Base-by-base conservation (phyloP, 495 filamentous ascomycete genomes). In the Glarea lozoyensis region DNA sequence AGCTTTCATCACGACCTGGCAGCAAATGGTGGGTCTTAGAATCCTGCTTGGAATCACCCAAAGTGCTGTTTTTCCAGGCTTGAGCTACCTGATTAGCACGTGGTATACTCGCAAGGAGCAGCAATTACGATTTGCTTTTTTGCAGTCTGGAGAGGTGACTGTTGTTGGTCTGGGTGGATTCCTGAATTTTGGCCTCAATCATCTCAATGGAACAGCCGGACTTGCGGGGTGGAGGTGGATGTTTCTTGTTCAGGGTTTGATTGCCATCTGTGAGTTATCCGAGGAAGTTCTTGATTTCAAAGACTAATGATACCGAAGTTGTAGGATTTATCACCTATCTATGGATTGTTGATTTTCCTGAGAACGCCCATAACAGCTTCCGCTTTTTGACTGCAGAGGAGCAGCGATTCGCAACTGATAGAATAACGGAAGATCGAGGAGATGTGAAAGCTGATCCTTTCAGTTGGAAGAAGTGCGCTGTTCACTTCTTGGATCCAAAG, bases 341-440 rank as follows among this genome's bases (percentile, higher is more conserved):
- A 64, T 87, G 81, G 81, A 86, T 88, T 57, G 68, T 88, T 19
- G 84, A 87, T 50, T 90, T 90, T 48, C 84, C 84, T 0, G 83
- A 88, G 40, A 73, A 79, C 6, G 67, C 78, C 0, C 66, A 73
- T 36, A 59, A 59, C 2, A 81, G 76, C 57, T 79, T 81, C 49
- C 61, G 45, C 27, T 88, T 88, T 53, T 65, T 88, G 18, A 72
- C 72, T 7, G 45, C 69, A 2, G 61, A 66, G 13, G 83, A 86
- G 56, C 69, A 71, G 4, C 58, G 63, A 10, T 45, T 84, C 4
- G 74, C 79, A 5, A 57, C 75, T 2, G 64, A 62, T 12, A 64
- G 79, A 15, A 81, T 87, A 47, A 60, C 76, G 40, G 60, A 64
- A 3, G 82, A 84, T 56, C 72, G 85, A 23, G 76, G 71, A 17